These are phyloP conservation scores for Hypoxylon subgilvum DNA, from an alignment of 495 filamentous ascomycete species.

Conservation along the genomic window DNA sequence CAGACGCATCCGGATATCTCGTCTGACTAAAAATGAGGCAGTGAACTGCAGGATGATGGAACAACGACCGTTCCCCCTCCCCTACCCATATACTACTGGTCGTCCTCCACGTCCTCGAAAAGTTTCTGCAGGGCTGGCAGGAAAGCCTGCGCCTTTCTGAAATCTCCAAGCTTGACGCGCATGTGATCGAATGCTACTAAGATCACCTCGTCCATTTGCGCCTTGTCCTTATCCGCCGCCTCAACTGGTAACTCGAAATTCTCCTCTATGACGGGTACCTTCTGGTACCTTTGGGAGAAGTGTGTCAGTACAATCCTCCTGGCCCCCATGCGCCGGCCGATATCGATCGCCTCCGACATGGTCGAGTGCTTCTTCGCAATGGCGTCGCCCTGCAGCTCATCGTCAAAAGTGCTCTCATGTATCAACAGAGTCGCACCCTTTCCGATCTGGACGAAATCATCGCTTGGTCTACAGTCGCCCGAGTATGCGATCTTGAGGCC, in stretches of 20 bases:
- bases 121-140: slow-evolving; percentile 73
- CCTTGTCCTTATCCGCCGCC: slow-evolving; percentile 16
- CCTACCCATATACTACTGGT: slow-evolving; percentile 11
- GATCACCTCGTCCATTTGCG: slow-evolving; percentile 57
- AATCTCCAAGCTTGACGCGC: slow-evolving; percentile 79
- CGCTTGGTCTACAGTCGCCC: slow-evolving; percentile 85
- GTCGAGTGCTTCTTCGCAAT: slow-evolving; percentile 90
- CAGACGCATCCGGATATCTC: too few species aligned
- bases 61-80: neutral
- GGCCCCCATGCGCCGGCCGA: slow-evolving; percentile 79
- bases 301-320: slow-evolving; percentile 82
- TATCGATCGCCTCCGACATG: slow-evolving; percentile 76
- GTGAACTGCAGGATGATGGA: too few species aligned
- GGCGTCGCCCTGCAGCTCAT: slow-evolving; percentile 78
- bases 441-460: slow-evolving; percentile 71
- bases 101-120: slow-evolving; percentile 53
- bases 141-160: slow-evolving; percentile 75
- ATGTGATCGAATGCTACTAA: slow-evolving; percentile 90
- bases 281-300: slow-evolving; percentile 95
- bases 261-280: slow-evolving; percentile 65
- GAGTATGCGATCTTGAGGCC: slow-evolving; percentile 90
- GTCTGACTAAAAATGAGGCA: too few species aligned
- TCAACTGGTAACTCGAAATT: slow-evolving; percentile 20
- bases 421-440: slow-evolving; percentile 78
- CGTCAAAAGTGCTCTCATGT: slow-evolving; percentile 95